Evolutionary conservation across 2,329 filamentous ascomycete genomes (phyloP), one percentile per base, ranked within the genome.

Genomic region (Hymenoscyphus occultus): DNA sequence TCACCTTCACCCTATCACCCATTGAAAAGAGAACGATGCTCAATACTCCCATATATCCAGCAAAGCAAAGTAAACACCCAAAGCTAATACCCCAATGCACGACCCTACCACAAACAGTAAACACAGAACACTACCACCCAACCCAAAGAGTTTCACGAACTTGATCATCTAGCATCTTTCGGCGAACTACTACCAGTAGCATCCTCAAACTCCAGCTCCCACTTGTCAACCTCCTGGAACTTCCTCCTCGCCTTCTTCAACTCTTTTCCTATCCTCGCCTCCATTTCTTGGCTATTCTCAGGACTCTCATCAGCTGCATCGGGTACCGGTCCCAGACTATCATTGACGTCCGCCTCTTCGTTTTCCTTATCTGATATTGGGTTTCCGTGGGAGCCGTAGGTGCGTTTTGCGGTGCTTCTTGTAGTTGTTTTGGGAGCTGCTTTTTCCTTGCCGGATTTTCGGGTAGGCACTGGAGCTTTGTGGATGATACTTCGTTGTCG

Each of bases 191-290:
- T 83, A 74, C 84, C 81, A 28, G 81, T 82, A 59, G 86, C 81
- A 70, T 87, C 86, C 78, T 90, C 88, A 75, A 85, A 90, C 60
- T 86, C 85, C 67, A 90, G 77, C 76, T 88, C 81, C 86, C 87
- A 90, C 76, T 82, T 80, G 74, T 90, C 88, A 51, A 90, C 88
- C 76, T 90, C 87, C 74, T 84, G 81, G 71, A 90, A 90, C 76
- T 90, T 90, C 73, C 79, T 82, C 10, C 80, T 80, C 51, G 86
- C 84, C 60, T 81, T 79, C 76, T 84, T 84, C 67, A 90, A 78
- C 78, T 76, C 74, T 59, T 72, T 72, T 6, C 82, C 78, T 59
- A 82, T 73, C 6, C 78, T 74, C 59, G 75, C 75, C 64, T 78
- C 73, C 72, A 78, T 48, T 69, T 76, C 70, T 72, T 76, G 71